Percentiles rank a stretch among this genome's conserved stretches.
These are phyloP conservation scores for Penicillium sp. DNA, from an alignment of 2,329 filamentous ascomycete genomes.

Conservation along the genomic window DNA sequence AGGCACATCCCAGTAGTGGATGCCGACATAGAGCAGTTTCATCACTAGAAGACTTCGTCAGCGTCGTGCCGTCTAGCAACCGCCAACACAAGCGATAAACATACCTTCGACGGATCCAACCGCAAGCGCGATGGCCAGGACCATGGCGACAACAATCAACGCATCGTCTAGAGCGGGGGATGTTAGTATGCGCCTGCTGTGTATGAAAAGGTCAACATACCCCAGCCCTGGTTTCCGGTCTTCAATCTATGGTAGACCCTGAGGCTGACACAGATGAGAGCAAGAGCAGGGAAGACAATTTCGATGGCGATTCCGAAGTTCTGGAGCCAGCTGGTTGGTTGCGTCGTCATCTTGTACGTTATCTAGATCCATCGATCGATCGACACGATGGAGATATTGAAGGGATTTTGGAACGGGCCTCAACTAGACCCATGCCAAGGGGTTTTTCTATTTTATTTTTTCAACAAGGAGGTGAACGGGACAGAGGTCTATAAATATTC, in stretches of 20 bases:
- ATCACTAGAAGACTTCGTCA: background rate
- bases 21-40: background rate
- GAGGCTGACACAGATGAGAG: background rate
- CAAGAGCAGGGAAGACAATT: background rate
- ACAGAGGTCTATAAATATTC: too few relatives aligned
- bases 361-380: background rate
- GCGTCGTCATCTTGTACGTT: background rate
- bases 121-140: background rate
- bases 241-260: background rate
- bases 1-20: background rate
- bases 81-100: background rate
- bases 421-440: too few relatives aligned
- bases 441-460: too few relatives aligned
- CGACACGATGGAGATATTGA: background rate
- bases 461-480: too few relatives aligned
- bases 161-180: background rate
- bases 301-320: conserved; percentile 1
- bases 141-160: conserved; percentile 1
- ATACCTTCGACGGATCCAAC: conserved; percentile 1
- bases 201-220: background rate
- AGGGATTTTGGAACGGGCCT: too few relatives aligned
- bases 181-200: background rate
- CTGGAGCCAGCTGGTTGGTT: background rate
- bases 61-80: background rate
- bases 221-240: conserved; percentile 1